Evolutionary conservation across 2,329 filamentous ascomycete genomes (phyloP).

Genomic region (Pestalotiopsis sp.): DNA sequence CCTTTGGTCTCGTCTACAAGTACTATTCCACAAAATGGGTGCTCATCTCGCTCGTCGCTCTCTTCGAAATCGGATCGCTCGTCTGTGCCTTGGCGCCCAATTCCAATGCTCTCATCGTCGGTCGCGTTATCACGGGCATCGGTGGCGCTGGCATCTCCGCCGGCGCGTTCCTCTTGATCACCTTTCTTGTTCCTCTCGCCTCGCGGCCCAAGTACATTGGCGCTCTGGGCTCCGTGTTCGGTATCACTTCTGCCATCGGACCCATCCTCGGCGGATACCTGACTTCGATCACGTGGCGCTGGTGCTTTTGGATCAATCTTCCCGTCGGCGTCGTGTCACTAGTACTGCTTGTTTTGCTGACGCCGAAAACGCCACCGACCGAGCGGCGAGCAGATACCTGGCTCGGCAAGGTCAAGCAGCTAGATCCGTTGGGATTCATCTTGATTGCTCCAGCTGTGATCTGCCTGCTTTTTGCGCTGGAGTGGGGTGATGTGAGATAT

Average conservation of each 20-base stretch:
- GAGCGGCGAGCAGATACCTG: not conserved
- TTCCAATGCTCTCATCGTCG: slow-evolving; percentile 29
- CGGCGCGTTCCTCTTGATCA: slow-evolving; percentile 9
- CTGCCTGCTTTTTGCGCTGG: not conserved
- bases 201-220: slow-evolving; percentile 12
- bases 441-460: not conserved
- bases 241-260: slow-evolving; percentile 1
- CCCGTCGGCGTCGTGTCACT: slow-evolving; percentile 1
- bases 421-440: not conserved
- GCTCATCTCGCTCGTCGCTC: slow-evolving; percentile 4
- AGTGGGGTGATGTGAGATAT: slow-evolving; percentile 9
- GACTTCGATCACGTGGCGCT: not conserved
- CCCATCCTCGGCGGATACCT: not conserved
- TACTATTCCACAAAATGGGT: slow-evolving; percentile 21
- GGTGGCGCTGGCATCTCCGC: slow-evolving; percentile 16
- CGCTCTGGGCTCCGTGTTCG: slow-evolving; percentile 5
- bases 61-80: slow-evolving; percentile 22
- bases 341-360: not conserved
- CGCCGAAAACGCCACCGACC: not conserved
- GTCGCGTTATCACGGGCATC: slow-evolving; percentile 27
- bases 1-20: slow-evolving; percentile 22
- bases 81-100: slow-evolving; percentile 27
- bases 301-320: slow-evolving; percentile 14
- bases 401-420: not conserved
- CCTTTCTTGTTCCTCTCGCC: slow-evolving; percentile 23